phyloP scores from a whole-genome alignment of 257 asterid species.

The Plantago ovata region DNA sequence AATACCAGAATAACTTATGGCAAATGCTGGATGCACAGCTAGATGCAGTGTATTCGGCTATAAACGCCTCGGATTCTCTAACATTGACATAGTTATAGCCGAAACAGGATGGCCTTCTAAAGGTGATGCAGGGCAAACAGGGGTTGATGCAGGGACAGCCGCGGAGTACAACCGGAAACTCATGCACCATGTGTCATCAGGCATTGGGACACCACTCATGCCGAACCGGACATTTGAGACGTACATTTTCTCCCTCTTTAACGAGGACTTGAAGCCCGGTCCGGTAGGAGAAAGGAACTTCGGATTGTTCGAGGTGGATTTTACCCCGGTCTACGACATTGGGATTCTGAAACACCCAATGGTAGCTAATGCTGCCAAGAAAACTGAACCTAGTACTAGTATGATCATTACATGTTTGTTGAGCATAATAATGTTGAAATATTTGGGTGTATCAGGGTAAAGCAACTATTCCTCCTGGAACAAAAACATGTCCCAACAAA shows the following conservation, averaged over 20 bases:
- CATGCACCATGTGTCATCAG: conserved; percentile 24
- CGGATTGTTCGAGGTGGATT: conserved; percentile 35
- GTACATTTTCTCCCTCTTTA: conserved; percentile 34
- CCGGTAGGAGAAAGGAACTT: conserved; percentile 63
- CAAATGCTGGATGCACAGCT: conserved; percentile 51
- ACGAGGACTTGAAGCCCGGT: conserved; percentile 71
- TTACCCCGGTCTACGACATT: conserved; percentile 45
- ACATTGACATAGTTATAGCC: conserved; percentile 27
- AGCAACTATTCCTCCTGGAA: conserved; percentile 22
- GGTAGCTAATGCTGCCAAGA: conserved; percentile 29
- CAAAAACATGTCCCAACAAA: conserved; percentile 16
- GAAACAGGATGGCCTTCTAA: conserved; percentile 38
- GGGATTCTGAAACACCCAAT: conserved; percentile 44
- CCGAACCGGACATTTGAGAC: conserved; percentile 28
- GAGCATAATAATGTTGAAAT: conserved; percentile 18
- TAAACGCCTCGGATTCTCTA: conserved; percentile 20
- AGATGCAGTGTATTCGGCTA: conserved; percentile 28
- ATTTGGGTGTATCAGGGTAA: conserved; percentile 40
- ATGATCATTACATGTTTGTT: conserved; percentile 23
- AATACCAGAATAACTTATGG: conserved; percentile 25
- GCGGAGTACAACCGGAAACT: conserved; percentile 26
- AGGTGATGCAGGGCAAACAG: conserved; percentile 24
- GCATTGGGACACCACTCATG: conserved; percentile 33
- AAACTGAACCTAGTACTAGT: conserved; percentile 15
- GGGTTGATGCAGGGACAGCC: conserved; percentile 22